Percentiles rank a stretch among this genome's conserved stretches.
These are phyloP conservation scores for Dactylella cylindrospora DNA, from an alignment of 2,329 filamentous ascomycete genomes.

Conservation along the genomic window DNA sequence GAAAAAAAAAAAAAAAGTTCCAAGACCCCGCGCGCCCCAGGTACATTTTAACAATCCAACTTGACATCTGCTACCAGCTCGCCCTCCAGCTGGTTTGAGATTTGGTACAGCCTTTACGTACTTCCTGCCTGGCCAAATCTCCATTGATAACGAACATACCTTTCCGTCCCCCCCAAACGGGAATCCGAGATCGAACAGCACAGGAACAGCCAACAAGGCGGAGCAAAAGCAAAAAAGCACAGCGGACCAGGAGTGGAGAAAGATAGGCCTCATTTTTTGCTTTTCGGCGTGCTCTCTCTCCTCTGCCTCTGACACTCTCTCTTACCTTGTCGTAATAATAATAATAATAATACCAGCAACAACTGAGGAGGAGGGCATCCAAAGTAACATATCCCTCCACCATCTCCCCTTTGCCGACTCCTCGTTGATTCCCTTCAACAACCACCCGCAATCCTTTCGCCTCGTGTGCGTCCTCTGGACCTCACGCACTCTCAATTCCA, in stretches of 20 bases:
- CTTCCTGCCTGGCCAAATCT: constrained; percentile 3
- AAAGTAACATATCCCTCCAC: no score
- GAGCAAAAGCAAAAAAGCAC: constrained; percentile 31
- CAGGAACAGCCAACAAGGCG: constrained; percentile 41
- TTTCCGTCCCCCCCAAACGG: constrained; percentile 30
- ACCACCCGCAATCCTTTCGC: no score
- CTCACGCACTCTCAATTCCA: no score
- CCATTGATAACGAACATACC: constrained; percentile 40
- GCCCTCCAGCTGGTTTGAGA: constrained; percentile 19
- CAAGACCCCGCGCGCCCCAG: constrained; percentile 36
- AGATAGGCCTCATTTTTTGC: constrained; percentile 4
- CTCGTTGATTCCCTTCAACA: no score
- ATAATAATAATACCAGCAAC: no score
- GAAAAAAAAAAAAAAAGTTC: constrained; percentile 9
- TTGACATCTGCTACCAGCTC: background rate
- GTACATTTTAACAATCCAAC: constrained; percentile 8
- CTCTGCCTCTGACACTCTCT: constrained; percentile 2
- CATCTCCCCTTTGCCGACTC: no score
- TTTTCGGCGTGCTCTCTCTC: background rate
- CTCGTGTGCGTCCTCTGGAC: background rate
- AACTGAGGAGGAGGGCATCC: no score
- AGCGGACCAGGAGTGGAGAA: no score
- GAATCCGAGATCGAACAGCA: constrained; percentile 34
- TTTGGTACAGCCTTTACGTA: constrained; percentile 41
- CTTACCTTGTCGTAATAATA: no score